phyloP scores from a whole-genome alignment of 208 protist genomes.

The Trypanosomatidae sp. region DNA sequence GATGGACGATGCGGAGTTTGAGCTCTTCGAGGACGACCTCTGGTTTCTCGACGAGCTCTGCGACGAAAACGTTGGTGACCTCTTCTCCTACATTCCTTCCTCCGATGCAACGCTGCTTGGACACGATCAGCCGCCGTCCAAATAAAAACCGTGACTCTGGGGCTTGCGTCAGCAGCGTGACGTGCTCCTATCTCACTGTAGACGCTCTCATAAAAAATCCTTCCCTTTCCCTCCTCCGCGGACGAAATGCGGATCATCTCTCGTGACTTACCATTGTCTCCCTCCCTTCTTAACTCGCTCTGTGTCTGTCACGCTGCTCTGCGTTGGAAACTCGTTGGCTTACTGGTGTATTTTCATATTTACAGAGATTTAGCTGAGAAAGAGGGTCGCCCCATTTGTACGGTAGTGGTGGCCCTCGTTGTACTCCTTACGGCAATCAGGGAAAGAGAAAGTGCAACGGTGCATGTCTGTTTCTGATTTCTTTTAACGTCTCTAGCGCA shows the following conservation, averaged over 20 bases:
- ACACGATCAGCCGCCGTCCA: constrained; percentile 16
- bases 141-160: background rate
- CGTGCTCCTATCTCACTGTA: background rate
- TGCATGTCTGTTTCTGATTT: background rate
- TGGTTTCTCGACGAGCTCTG: constrained; percentile 80
- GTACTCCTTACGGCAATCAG: background rate
- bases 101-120: constrained; percentile 40
- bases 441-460: background rate
- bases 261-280: background rate
- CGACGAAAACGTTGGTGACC: constrained; percentile 55
- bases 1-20: constrained; percentile 42
- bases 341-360: background rate
- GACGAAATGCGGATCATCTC: background rate
- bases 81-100: constrained; percentile 72
- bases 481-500: background rate
- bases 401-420: background rate
- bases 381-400: background rate
- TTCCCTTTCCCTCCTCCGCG: background rate
- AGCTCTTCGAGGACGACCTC: constrained; percentile 78
- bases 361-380: constrained; percentile 7
- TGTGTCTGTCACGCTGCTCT: background rate
- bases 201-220: background rate
- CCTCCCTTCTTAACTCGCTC: background rate
- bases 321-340: background rate
- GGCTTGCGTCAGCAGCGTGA: background rate